phyloP scores from a whole-genome alignment of 805 yeast species.

The Sugiyamaella marilandica region DNA sequence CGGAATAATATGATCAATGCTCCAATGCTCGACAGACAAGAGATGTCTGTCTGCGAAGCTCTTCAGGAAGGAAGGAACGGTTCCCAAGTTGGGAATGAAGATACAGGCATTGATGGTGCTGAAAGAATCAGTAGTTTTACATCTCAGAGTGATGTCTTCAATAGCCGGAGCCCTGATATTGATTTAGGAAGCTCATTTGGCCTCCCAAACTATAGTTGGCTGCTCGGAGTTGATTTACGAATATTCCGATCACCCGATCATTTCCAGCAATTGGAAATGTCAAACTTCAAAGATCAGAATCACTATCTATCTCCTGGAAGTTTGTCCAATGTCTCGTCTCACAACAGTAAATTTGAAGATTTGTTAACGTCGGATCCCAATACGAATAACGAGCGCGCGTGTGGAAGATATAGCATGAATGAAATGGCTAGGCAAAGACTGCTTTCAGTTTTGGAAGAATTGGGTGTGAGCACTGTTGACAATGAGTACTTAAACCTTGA shows the following conservation, averaged over 20 bases:
- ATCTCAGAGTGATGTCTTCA: constrained; percentile 11
- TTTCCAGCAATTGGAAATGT: neutral
- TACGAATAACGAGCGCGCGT: neutral
- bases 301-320: neutral
- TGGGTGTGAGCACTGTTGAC: constrained; percentile 17
- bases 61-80: too few relatives aligned
- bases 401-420: constrained; percentile 5
- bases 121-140: neutral
- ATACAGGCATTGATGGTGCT: too few relatives aligned
- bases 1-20: too few relatives aligned
- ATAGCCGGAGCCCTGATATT: neutral
- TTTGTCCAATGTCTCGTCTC: neutral
- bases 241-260: neutral
- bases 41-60: too few relatives aligned
- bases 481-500: constrained; percentile 18
- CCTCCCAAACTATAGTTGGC: neutral
- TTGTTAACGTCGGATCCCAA: constrained; percentile 5
- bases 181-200: neutral
- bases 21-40: too few relatives aligned
- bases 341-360: neutral
- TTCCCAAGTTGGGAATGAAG: too few relatives aligned
- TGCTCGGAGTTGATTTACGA: neutral
- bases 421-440: constrained; percentile 9
- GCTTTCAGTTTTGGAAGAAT: constrained; percentile 17
- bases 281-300: too few relatives aligned